Evolutionary conservation across 805 yeast species (phyloP), one percentile per base, ranked within the genome.

Genomic region (Cyberlindnera xylosilytica): DNA sequence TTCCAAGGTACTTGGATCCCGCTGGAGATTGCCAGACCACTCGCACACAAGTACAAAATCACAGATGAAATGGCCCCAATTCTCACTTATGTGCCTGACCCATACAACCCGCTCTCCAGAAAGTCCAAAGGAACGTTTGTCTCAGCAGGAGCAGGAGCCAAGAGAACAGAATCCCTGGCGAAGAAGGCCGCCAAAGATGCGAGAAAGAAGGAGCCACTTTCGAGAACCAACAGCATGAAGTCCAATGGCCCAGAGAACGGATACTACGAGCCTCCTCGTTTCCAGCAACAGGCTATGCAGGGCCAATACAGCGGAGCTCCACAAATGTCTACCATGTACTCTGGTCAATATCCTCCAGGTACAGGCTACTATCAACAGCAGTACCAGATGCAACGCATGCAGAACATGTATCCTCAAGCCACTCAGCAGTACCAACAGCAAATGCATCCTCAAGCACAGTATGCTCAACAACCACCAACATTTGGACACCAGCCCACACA

Each of bases 1-100:
- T 85, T 83, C 57, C 93, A 86, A 64, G 95, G 95, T 4, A 84
- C 95, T 2, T 86, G 93, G 93, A 79, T 86, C 30, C 93, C 95
- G 0, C 58, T 85, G 31, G 72, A 70, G 3, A 76, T 78, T 49
- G 91, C 91, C 3, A 70, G 70, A 34, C 70, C 76, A 36, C 66
- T 83, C 52, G 81, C 80, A 4, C 66, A 70, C 34, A 69, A 68
- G 36, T 73, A 77, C 50, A 74, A 72, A 1, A 76, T 79, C 16
- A 63, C 70, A 32, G 78, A 75, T 20, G 68, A 71, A 9, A 68
- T 80, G 40, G 70, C 73, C 20, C 73, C 63, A 4, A 76, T 84
- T 2, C 62, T 84, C 38, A 73, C 72, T 35, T 83, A 78, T 53
- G 73, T 58, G 53, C 74, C 74, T 50, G 74, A 64, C 54, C 71